Conservation (phyloP, 495 filamentous ascomycete genomes). For the Letharia lupina region DNA sequence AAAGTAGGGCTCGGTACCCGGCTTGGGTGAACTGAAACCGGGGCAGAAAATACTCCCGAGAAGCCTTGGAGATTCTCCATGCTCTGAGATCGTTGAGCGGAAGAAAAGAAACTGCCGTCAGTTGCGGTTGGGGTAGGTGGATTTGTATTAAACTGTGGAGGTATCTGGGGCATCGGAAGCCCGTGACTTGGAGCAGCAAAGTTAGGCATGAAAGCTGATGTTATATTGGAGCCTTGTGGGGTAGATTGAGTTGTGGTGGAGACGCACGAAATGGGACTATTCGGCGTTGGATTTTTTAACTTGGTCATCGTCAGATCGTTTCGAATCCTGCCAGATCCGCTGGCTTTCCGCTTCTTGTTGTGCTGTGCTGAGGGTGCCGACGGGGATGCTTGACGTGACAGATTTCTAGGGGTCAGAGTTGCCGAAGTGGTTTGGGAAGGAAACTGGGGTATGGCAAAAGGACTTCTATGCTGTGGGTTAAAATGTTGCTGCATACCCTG, state of each 20-base stretch:
- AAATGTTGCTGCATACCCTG: constrained; percentile 40
- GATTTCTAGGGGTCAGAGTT: constrained; percentile 49
- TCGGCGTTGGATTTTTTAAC: constrained; percentile 41
- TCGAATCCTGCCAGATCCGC: constrained; percentile 57
- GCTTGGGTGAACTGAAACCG: constrained; percentile 52
- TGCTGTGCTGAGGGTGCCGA: constrained; percentile 49
- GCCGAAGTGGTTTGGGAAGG: constrained; percentile 38
- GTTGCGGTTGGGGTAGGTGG: constrained; percentile 58
- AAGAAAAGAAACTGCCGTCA: constrained; percentile 44
- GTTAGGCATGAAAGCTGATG: constrained; percentile 34
- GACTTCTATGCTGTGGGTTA: constrained; percentile 2
- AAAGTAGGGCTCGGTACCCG: constrained; percentile 42
- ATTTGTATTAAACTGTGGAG: constrained; percentile 45
- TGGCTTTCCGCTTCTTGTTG: constrained; percentile 68
- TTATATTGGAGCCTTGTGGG: constrained; percentile 25
- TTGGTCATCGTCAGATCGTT: constrained; percentile 71
- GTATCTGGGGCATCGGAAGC: constrained; percentile 37
- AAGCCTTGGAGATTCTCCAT: constrained; percentile 47
- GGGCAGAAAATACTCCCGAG: constrained; percentile 55
- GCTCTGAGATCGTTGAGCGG: constrained; percentile 42
- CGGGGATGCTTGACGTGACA: constrained; percentile 68
- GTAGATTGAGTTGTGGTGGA: constrained; percentile 28
- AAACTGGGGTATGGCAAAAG: constrained; percentile 33
- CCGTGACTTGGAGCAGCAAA: constrained; percentile 37
- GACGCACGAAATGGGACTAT: constrained; percentile 22